phyloP scores from a whole-genome alignment of 2,329 filamentous ascomycete genomes.

The Nemania sp. region DNA sequence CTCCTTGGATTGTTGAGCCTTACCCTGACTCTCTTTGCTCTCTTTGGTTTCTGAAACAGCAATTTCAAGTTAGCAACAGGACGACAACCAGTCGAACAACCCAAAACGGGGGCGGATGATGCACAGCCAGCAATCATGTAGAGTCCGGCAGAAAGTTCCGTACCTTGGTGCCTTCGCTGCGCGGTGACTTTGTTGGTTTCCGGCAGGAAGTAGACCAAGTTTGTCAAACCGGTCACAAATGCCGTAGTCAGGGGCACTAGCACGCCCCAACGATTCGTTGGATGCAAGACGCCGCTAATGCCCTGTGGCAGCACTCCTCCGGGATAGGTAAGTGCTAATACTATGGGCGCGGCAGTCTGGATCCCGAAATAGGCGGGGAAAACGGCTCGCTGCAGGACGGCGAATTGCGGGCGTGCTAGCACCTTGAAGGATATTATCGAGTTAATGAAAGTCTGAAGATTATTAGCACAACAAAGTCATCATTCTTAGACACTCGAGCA shows the following conservation, averaged over 20 bases:
- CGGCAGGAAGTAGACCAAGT: conserved; percentile 73
- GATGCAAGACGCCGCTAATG: conserved; percentile 59
- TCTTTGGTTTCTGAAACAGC: conserved; percentile 80
- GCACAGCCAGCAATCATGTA: neutral
- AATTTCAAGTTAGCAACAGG: too few species aligned
- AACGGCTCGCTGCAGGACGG: conserved; percentile 74
- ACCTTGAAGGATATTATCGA: conserved; percentile 75
- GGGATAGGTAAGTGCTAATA: conserved; percentile 80
- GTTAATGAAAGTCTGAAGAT: conserved; percentile 69
- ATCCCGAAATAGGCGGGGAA: conserved; percentile 90
- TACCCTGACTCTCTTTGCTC: conserved; percentile 83
- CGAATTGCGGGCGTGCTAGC: conserved; percentile 79
- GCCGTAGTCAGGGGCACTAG: conserved; percentile 70
- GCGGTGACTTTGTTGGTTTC: conserved; percentile 74
- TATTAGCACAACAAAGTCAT: conserved; percentile 3
- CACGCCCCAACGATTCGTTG: conserved; percentile 64
- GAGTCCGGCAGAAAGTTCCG: conserved; percentile 33
- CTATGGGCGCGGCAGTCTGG: conserved; percentile 73
- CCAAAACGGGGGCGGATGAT: too few species aligned
- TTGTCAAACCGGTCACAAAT: conserved; percentile 70
- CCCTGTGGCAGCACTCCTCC: conserved; percentile 49
- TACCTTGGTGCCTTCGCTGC: conserved; percentile 78
- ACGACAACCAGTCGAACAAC: too few species aligned
- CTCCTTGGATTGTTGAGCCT: conserved; percentile 77
- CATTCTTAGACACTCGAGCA: neutral